Conservation (phyloP, 2,329 filamentous ascomycete species). For the Dothistroma pini region DNA sequence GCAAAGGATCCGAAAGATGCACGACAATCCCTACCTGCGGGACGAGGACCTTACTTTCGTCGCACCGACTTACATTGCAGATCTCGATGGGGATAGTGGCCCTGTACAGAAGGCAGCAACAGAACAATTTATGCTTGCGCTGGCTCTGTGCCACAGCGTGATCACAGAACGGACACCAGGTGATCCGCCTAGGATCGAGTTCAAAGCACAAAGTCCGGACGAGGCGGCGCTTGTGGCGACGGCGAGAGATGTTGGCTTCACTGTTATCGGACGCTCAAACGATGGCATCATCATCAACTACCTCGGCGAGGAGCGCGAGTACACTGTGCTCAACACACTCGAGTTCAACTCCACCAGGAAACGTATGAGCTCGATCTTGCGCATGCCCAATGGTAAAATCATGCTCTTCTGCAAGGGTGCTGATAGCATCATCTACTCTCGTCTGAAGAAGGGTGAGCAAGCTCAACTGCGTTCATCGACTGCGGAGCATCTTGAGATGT, state of each 20-base stretch:
- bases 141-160: conserved; percentile 95
- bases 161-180: conserved; percentile 86
- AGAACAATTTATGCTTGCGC: conserved; percentile 86
- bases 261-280: conserved; percentile 73
- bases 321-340: conserved; percentile 85
- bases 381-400: conserved; percentile 88
- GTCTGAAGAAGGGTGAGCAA: conserved; percentile 81
- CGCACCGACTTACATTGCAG: conserved; percentile 81
- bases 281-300: conserved; percentile 84
- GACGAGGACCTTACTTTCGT: conserved; percentile 91
- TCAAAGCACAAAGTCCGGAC: conserved; percentile 96
- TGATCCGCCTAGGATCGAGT: conserved; percentile 86
- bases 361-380: conserved; percentile 94
- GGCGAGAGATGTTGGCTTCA: conserved; percentile 92
- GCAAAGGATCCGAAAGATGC: conserved; percentile 65
- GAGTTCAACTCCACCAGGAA: conserved; percentile 98
- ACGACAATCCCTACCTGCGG: conserved; percentile 86
- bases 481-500: conserved; percentile 93
- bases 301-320: conserved; percentile 79
- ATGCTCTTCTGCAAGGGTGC: conserved; percentile 95
- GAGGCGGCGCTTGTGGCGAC: conserved; percentile 93
- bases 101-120: conserved; percentile 72
- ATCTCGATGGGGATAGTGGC: conserved; percentile 74
- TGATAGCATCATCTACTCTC: conserved; percentile 94
- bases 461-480: conserved; percentile 76